These are phyloP conservation scores for Cephalotrichum gorgonifer DNA, from an alignment of 2,329 filamentous ascomycete species.

Conservation along the genomic window DNA sequence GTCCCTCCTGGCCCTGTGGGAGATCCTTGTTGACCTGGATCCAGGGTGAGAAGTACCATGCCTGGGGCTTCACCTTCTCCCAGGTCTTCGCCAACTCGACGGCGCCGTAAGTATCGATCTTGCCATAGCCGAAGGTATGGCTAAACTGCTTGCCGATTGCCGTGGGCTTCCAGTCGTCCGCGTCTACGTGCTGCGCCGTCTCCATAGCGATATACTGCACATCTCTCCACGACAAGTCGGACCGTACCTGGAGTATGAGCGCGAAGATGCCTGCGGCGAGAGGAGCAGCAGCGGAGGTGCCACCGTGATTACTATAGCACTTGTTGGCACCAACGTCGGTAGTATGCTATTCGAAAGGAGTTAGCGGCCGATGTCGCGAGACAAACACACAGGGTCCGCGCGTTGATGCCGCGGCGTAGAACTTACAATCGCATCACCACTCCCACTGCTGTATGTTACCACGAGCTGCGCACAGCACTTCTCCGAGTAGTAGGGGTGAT, in stretches of 20 bases:
- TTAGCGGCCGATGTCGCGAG: background rate
- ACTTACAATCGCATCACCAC: slow-evolving; percentile 68
- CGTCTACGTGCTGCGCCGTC: slow-evolving; percentile 71
- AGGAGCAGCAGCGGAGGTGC: slow-evolving; percentile 90
- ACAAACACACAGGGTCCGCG: background rate
- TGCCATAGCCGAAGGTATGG: slow-evolving; percentile 92
- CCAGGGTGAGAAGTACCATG: slow-evolving; percentile 92
- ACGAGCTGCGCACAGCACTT: slow-evolving; percentile 91
- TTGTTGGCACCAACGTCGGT: slow-evolving; percentile 80
- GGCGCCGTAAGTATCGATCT: slow-evolving; percentile 77
- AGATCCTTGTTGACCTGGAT: slow-evolving; percentile 78
- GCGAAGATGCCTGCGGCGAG: slow-evolving; percentile 88
- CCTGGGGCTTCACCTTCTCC: slow-evolving; percentile 85
- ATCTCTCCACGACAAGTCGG: slow-evolving; percentile 87
- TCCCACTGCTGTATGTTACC: slow-evolving; percentile 92
- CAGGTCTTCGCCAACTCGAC: slow-evolving; percentile 80
- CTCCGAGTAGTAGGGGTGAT: slow-evolving; percentile 95
- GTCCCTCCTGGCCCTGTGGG: slow-evolving; percentile 71
- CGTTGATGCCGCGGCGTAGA: background rate
- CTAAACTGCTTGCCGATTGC: slow-evolving; percentile 77
- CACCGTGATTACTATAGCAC: slow-evolving; percentile 77
- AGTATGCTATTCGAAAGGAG: slow-evolving; percentile 53
- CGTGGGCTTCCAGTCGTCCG: slow-evolving; percentile 65
- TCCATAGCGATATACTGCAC: slow-evolving; percentile 84
- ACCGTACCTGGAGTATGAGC: slow-evolving; percentile 72